Base-by-base conservation (phyloP, 768 basidiomycete species). In the Multifurca ochricompacta region DNA sequence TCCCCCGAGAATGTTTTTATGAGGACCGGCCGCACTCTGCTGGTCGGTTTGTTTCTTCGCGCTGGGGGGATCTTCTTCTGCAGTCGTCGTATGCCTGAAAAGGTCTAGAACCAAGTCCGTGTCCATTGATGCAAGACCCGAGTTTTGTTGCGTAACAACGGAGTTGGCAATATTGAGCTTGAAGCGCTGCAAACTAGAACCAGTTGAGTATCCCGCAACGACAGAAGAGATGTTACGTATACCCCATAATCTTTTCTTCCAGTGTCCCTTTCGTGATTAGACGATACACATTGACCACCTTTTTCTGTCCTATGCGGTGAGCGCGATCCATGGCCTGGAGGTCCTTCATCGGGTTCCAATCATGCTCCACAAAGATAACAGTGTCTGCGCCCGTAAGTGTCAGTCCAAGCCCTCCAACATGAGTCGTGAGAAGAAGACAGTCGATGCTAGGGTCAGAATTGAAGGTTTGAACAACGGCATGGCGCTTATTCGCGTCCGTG, bases 231-330 rank as follows among this genome's bases (percentile, higher is more conserved):
- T 32, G 45, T 34, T 25, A 21, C 10, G 60, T 83, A 59, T 68
- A 96, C 92, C 96, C 96, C 96, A 99, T 99, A 60, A 99, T 99
- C 71, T 98, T 98, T 69, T 98, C 96, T 69, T 99, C 96, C 35
- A 99, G 68, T 0, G 96, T 99, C 11, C 94, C 96, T 66, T 94
- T 88, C 11, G 94, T 98, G 62, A 99, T 91, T 48, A 99, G 72
- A 14, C 96, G 86, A 71, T 99, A 99, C 5, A 99, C 96, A 62
- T 98, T 98, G 27, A 99, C 96, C 13, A 98, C 95, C 69, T 93
- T 92, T 76, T 96, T 98, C 72, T 99, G 96, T 6, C 96, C 96
- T 34, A 98, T 85, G 50, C 96, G 85, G 71, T 98, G 96, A 1
- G 96, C 96, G 54, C 96, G 81, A 66, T 99, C 96, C 96, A 99